Conservation (phyloP, 305 asterid species). For the Rubia peregrina region DNA sequence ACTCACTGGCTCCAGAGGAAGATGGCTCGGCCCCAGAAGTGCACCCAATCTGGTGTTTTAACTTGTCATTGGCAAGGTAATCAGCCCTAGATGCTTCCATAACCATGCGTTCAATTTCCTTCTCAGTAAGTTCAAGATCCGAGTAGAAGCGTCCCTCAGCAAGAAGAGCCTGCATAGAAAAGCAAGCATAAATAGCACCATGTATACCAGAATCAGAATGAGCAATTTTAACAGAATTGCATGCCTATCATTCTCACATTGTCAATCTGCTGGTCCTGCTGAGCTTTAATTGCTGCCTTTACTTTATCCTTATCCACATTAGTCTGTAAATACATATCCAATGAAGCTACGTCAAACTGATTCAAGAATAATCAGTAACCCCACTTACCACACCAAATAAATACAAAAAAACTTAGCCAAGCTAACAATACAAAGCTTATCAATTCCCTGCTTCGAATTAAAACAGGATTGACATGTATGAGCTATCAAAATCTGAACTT, state of each 20-base stretch:
- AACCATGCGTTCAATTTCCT: slow-evolving; percentile 96
- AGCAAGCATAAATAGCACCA: slow-evolving; percentile 2
- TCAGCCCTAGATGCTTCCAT: slow-evolving; percentile 97
- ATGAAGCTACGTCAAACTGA: neutral
- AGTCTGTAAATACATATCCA: slow-evolving; percentile 32
- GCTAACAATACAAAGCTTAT: neutral
- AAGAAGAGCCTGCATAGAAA: slow-evolving; percentile 65
- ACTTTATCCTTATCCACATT: slow-evolving; percentile 80
- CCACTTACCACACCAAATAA: neutral
- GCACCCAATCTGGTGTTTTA: slow-evolving; percentile 58
- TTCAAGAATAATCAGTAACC: neutral
- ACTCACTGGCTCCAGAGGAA: slow-evolving; percentile 93
- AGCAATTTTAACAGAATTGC: neutral
- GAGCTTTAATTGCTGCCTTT: slow-evolving; percentile 96
- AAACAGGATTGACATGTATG: neutral
- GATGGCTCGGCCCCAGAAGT: slow-evolving; percentile 94
- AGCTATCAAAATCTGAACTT: slow-evolving; percentile 20
- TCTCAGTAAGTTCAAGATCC: slow-evolving; percentile 94
- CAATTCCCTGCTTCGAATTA: neutral
- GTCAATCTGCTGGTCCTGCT: slow-evolving; percentile 98
- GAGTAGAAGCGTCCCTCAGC: slow-evolving; percentile 98
- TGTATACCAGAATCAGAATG: neutral
- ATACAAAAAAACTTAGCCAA: neutral
- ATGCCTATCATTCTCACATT: slow-evolving; percentile 36
- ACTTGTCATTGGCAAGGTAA: slow-evolving; percentile 60